Evolutionary conservation across 179 eudicot species (phyloP), one percentile per base, ranked within the genome.

Genomic region (Silene vulgaris): DNA sequence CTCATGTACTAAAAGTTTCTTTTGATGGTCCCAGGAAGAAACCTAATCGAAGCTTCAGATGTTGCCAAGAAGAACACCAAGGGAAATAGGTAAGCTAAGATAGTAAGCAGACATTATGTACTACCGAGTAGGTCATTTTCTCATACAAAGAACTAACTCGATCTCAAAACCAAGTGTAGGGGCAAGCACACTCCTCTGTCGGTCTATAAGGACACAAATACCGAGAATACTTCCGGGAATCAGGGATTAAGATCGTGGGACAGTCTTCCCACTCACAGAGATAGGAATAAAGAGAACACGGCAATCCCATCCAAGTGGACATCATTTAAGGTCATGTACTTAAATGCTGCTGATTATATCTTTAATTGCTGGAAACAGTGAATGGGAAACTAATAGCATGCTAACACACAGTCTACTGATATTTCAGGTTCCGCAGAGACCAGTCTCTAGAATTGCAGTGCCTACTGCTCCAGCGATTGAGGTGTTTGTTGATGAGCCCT

Each of bases 241-340:
- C 83, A 80, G 76, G 72, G 84, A 50, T 8, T 76, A 57, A 89
- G 83, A 72, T 69, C 88, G 43, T 90, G 97, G 99, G 89, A 82
- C 73, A 79, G 65, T 86, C 96, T 95, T 76, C 90, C 91, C 72
- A 85, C 87, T 77, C 92, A 89, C 69, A 85, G 86, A 67, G 99
- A 92, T 72, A 92, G 99, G 79, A 90, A 90, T 75, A 95, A 95
- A 84, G 99, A 95, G 81, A 95, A 95, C 78, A 90, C 81, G 77
- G 88, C 90, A 71, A 77, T 90, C 73, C 95, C 97, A 69, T 80
- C 89, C 76, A 95, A 95, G 85, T 95, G 97, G 99, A 85, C 89
- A 74, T 85, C 95, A 70, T 80, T 79, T 76, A 90, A 95, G 95
- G 99, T 89, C 16, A 70, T 72, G 20, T 23, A 29, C 28, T 32